These are phyloP conservation scores for Trichoderma hamatum DNA, from an alignment of 2,329 filamentous ascomycete genomes.

Conservation along the genomic window DNA sequence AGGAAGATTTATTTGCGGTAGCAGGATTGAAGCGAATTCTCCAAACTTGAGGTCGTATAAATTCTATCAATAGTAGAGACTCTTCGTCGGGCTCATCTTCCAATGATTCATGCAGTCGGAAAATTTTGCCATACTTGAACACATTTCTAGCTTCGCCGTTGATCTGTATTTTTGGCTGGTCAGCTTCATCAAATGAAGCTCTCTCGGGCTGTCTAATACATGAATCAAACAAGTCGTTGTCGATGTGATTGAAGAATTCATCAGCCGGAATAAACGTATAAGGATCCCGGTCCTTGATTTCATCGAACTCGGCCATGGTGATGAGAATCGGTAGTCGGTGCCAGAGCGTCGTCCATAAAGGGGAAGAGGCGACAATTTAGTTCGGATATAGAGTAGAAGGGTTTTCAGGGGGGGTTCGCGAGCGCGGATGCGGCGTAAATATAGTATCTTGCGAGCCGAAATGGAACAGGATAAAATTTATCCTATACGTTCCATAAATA, in stretches of 20 bases:
- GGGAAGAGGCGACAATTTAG: not conserved
- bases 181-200: slow-evolving; percentile 26
- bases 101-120: not conserved
- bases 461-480: not conserved
- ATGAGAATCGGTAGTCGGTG: not conserved
- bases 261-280: slow-evolving; percentile 36
- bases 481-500: not conserved
- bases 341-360: not conserved
- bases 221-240: slow-evolving; percentile 19
- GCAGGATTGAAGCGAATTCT: not conserved
- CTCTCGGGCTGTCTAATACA: slow-evolving; percentile 30
- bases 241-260: slow-evolving; percentile 34
- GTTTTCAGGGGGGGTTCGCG: not conserved
- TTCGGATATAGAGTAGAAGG: too few species aligned
- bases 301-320: not conserved
- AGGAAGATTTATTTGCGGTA: not conserved
- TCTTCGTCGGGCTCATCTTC: not conserved
- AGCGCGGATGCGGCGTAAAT: not conserved
- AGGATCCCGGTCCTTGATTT: slow-evolving; percentile 27
- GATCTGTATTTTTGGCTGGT: slow-evolving; percentile 29
- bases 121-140: not conserved
- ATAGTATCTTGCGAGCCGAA: not conserved
- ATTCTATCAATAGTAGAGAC: not conserved
- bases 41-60: not conserved
- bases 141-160: slow-evolving; percentile 31